phyloP scores from a whole-genome alignment of 441 rosid species.

The Gossypium laxum region DNA sequence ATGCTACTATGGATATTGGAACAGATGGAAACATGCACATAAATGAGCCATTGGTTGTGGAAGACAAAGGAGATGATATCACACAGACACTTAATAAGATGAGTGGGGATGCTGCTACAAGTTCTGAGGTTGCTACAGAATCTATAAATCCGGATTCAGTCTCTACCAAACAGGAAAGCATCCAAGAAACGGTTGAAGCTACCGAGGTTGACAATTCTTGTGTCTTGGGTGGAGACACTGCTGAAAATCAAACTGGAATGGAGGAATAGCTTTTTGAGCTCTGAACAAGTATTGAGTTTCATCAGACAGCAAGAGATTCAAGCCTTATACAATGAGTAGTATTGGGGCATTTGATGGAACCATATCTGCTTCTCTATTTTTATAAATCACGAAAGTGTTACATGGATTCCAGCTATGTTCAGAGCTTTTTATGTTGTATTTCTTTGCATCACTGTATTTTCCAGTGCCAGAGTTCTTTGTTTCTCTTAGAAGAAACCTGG shows the following conservation, averaged over 20 bases:
- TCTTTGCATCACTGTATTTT: slow-evolving; percentile 4
- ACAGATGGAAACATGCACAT: slow-evolving; percentile 9
- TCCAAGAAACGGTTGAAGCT: slow-evolving; percentile 7
- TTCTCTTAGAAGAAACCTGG: neutral
- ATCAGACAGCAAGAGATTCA: neutral
- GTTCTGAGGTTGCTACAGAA: slow-evolving; percentile 12
- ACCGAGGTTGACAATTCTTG: neutral
- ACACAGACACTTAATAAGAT: slow-evolving; percentile 2
- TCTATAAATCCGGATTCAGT: slow-evolving; percentile 7
- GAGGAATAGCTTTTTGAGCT: slow-evolving; percentile 1
- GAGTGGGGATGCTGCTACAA: neutral
- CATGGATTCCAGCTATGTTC: slow-evolving; percentile 1
- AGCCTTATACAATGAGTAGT: neutral
- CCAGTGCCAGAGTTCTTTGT: slow-evolving; percentile 1
- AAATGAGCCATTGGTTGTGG: slow-evolving; percentile 6
- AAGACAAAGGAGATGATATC: slow-evolving; percentile 3
- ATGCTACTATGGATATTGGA: neutral
- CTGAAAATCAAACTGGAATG: slow-evolving; percentile 3
- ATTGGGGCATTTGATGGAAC: neutral
- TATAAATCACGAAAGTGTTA: neutral
- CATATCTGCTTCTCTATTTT: neutral
- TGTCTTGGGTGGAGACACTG: slow-evolving; percentile 11
- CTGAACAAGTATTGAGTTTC: neutral
- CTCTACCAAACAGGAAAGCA: neutral
- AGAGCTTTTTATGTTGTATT: neutral